These are phyloP conservation scores for Deuterostichococcus epilithicus DNA, from an alignment of 139 green algal genomes.

Conservation along the genomic window DNA sequence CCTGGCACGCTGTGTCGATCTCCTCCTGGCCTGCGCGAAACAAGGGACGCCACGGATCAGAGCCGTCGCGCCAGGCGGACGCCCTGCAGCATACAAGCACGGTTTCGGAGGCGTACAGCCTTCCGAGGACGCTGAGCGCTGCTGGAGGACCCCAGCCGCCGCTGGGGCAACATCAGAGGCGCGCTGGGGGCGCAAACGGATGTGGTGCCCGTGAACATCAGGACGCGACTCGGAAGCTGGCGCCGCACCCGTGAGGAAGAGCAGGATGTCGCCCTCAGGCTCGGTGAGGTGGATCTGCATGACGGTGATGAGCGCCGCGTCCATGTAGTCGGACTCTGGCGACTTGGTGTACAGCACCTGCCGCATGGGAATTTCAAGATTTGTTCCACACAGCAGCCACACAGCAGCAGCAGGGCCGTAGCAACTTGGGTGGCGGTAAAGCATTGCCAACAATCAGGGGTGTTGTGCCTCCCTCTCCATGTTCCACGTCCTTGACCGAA, in stretches of 20 bases:
- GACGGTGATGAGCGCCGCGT: constrained; percentile 93
- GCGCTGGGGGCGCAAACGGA: too few species aligned
- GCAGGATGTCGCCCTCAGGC: constrained; percentile 80
- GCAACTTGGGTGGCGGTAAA: too few species aligned
- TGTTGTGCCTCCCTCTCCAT: too few species aligned
- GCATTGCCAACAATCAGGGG: too few species aligned
- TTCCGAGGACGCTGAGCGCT: too few species aligned
- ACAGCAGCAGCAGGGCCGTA: too few species aligned
- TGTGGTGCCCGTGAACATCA: background rate
- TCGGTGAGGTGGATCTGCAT: constrained; percentile 91
- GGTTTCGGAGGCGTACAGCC: too few species aligned
- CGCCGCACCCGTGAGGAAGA: constrained; percentile 78
- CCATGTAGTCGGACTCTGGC: constrained; percentile 86
- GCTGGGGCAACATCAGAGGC: too few species aligned
- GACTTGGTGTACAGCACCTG: constrained; percentile 68
- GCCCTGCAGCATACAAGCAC: background rate
- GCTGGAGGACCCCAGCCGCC: too few species aligned
- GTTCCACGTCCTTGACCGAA: too few species aligned
- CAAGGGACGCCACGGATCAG: constrained; percentile 44
- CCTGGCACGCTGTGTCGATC: constrained; percentile 70
- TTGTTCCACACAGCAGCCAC: background rate
- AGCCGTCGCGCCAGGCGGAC: background rate
- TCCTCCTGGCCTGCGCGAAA: constrained; percentile 84
- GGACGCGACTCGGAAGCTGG: background rate
- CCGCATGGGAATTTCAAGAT: too few species aligned